Base-by-base conservation (phyloP, 2,329 filamentous ascomycete species). In the Colletotrichum horii region DNA sequence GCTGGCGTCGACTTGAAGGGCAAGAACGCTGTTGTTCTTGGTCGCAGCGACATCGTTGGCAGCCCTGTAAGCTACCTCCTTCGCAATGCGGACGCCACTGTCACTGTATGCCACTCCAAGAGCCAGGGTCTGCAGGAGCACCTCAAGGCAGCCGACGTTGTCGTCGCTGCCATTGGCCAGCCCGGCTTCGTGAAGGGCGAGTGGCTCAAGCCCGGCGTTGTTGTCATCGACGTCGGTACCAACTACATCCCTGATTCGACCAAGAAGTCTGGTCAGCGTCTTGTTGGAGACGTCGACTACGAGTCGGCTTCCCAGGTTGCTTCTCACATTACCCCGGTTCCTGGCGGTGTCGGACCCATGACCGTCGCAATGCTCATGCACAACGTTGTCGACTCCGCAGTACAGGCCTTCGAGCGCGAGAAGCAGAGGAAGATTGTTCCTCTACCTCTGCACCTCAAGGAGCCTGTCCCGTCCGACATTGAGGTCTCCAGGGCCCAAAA, bases 321-420 rank as follows among this genome's bases (percentile, higher is more conserved):
- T 24, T 98, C 96, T 4, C 91, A 94, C 81, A 98, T 99, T 82
- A 99, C 97, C 4, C 97, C 97, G 2, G 97, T 99, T 3, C 97
- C 97, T 2, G 97, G 97, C 73, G 97, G 97, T 84, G 97, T 99
- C 75, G 97, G 97, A 0, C 97, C 97, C 66, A 99, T 99, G 97
- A 99, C 97, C 4, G 96, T 99, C 78, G 97, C 97, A 76, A 99
- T 99, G 97, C 89, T 99, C 64, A 88, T 99, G 80, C 95, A 98
- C 85, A 99, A 99, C 82, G 96, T 98, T 11, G 94, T 98, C 71
- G 94, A 96, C 79, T 93, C 96, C 38, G 94, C 97, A 43, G 94
- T 93, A 65, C 88, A 91, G 73, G 96, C 95, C 82, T 97, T 97
- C 78, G 95, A 97, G 78, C 91, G 91, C 76, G 94, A 97, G 84